A percentile compares a stretch with the other conserved stretches of the same genome.
phyloP scores from a whole-genome alignment of 2,329 filamentous ascomycete genomes.

The Xylaria sp. region DNA sequence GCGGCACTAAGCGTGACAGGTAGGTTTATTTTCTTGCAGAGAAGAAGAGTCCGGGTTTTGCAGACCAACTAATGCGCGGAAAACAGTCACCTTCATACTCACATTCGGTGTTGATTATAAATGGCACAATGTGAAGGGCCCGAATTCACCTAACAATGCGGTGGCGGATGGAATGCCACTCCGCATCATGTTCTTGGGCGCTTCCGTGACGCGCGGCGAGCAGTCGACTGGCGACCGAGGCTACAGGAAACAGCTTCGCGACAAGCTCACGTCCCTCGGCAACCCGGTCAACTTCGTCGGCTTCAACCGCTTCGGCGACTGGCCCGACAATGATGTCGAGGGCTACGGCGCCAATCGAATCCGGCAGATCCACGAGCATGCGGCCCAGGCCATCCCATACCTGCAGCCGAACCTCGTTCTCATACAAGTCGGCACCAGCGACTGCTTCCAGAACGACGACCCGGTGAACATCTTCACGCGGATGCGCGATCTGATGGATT shows the following conservation, averaged over 20 bases:
- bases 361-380: conserved; percentile 26
- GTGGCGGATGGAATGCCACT: conserved; percentile 29
- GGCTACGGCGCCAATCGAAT: conserved; percentile 30
- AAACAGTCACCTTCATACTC: conserved; percentile 22
- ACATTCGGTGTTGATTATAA: conserved; percentile 26
- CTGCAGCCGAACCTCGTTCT: conserved; percentile 34
- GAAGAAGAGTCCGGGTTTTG: background rate
- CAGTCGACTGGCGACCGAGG: conserved; percentile 30
- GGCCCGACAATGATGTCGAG: conserved; percentile 34
- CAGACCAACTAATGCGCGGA: conserved; percentile 5
- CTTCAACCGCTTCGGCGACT: conserved; percentile 35
- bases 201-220: conserved; percentile 31
- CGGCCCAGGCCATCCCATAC: conserved; percentile 28
- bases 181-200: conserved; percentile 33
- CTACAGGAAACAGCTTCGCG: conserved; percentile 33
- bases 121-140: conserved; percentile 13
- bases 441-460: conserved; percentile 34
- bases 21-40: conserved; percentile 1
- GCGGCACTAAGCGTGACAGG: conserved; percentile 13
- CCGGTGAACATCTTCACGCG: conserved; percentile 20
- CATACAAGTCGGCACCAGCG: conserved; percentile 33
- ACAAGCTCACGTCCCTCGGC: conserved; percentile 28
- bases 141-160: conserved; percentile 5
- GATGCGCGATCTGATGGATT: conserved; percentile 28
- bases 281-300: conserved; percentile 35